Evolutionary conservation across 2,329 filamentous ascomycete genomes (phyloP), one percentile per base, ranked within the genome.

Genomic region (Cladosporium cucumerinum): DNA sequence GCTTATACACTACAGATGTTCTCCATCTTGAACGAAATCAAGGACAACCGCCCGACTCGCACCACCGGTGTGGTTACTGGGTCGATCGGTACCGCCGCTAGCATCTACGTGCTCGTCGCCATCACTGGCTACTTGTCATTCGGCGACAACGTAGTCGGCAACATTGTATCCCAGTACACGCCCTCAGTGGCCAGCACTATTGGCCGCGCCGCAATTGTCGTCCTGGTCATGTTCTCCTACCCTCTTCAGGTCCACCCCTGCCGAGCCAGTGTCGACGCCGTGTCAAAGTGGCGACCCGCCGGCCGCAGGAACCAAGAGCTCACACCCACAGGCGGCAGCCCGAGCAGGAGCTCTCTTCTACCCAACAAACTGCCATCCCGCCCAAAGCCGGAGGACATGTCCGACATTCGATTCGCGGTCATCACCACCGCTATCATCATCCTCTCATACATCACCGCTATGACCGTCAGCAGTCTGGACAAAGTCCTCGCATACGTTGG

Each of bases 61-160:
- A 89, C 94, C 8, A 89, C 92, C 0, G 85, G 86, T 18, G 93
- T 99, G 10, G 88, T 98, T 14, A 82, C 85, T 25, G 85, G 89
- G 4, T 96, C 93, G 72, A 97, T 97, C 71, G 95, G 95, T 23
- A 89, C 90, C 32, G 92, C 94, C n/a, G 91, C 91, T 14, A 84
- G 83, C 21, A 89, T 97, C 25, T 99, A 99, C 75, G 85, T 96
- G 36, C 82, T 98, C 2, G 94, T 98, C 16, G 94, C 93, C 14
- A 91, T 98, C 62, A 97, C 95, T 0, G 95, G 95, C 18, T 99
- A 99, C 74, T 83, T 99, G 7, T 97, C 94, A 0, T 99, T 97
- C 76, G 95, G 95, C 67, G 91, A 96, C 79, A 88, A 87, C 67
- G 89, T 99, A 51, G 85, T 87, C 23, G 94, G 93, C 66, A 99